Base-by-base conservation (phyloP, 2,329 filamentous ascomycete genomes). In the Fusarium ambrosium region DNA sequence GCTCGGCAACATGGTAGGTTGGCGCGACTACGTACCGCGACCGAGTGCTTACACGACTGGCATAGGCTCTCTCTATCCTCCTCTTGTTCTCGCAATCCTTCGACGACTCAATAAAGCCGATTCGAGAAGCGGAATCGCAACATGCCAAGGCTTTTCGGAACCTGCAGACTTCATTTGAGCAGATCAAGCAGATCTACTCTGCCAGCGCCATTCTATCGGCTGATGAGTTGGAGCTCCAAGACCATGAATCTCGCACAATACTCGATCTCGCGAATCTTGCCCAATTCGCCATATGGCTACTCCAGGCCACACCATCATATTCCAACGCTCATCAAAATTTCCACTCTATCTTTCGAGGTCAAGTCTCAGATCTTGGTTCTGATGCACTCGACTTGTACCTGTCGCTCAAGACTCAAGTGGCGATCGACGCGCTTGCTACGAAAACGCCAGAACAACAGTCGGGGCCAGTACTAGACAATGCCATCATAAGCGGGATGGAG, bases 401-500 rank as follows among this genome's bases (percentile, higher is more conserved):
- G 22, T 83, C 81, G n/a, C 82, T 88, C 68, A 88, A 87, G 76
- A 86, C 85, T 0, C 86, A 87, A 59, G 78, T 82, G 68, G 82
- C 92, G 60, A 90, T 93, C 68, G 84, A 87, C 55, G 85, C 86
- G 13, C 83, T 92, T 22, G 84, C 87, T 48, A 84, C 83, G 8
- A 81, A 88, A 58, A 84, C 86, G 1, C 89, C 87, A 64, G 87
- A 86, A 18, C 82, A 90, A 62, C 77, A 79, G 18, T 83, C 85
- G 16, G 89, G 90, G 16, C 88, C 90, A 18, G 83, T 87, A 20
- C 79, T 92, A 18, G 86, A 87, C 13, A 87, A 90, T 63, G 85
- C 90, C 4, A 86, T 94, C 39, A 85, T 88, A 8, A 83, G 87
- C 10, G 85, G 92, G 6, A 81, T 93, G 3, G 86, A 92, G 29